A percentile compares a stretch with the other conserved stretches of the same genome.
Evolutionary conservation across 2,329 filamentous ascomycete genomes (phyloP).

Genomic region (Penicillium rolfsii): DNA sequence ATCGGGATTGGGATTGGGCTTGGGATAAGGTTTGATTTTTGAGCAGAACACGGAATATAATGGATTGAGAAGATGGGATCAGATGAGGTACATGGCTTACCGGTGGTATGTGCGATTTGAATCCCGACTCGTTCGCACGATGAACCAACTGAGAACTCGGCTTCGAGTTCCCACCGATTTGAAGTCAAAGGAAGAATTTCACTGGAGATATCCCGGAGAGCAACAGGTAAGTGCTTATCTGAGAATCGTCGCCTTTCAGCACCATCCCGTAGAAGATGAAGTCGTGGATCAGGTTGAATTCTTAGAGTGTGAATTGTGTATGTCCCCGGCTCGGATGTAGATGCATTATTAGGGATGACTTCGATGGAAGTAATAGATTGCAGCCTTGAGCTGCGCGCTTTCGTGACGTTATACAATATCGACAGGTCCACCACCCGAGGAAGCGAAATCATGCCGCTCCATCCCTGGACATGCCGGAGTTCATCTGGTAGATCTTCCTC

Average conservation of each 20-base stretch:
- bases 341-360: conserved; percentile 17
- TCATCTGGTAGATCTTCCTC: conserved; percentile 55
- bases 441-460: conserved; percentile 55
- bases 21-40: no score
- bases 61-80: no score
- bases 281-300: conserved; percentile 36
- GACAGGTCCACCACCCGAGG: conserved; percentile 51
- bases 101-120: conserved; percentile 32
- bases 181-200: conserved; percentile 17
- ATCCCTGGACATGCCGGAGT: conserved; percentile 51
- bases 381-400: conserved; percentile 43
- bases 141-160: conserved; percentile 32
- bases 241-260: conserved; percentile 15
- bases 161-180: conserved; percentile 32
- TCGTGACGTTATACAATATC: conserved; percentile 42
- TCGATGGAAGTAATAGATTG: conserved; percentile 50
- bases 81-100: conserved; percentile 12
- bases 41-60: no score
- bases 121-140: conserved; percentile 35
- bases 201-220: not conserved
- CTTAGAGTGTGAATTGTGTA: conserved; percentile 51
- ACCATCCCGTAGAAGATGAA: conserved; percentile 34
- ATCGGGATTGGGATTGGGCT: no score
- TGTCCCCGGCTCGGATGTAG: conserved; percentile 24
- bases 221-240: conserved; percentile 7